Evolutionary conservation across 2,329 filamentous ascomycete species (phyloP), one percentile per base, ranked within the genome.

Genomic region (Ophiostoma sp.): DNA sequence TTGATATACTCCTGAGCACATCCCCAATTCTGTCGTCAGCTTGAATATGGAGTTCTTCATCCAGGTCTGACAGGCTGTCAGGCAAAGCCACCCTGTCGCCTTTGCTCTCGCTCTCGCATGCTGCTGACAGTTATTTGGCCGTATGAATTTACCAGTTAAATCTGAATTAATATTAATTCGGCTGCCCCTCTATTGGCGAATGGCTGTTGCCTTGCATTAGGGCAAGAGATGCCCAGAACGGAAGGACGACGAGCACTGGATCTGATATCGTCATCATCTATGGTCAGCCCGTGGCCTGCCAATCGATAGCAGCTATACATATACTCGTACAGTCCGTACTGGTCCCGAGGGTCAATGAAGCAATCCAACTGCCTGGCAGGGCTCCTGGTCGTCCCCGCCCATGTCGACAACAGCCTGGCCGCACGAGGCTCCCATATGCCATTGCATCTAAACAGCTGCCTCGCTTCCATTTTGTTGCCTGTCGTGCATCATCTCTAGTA

Each of bases 191-290:
- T 66, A 71, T 71, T 70, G 68, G 67, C 68, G 70, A 71, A 71
- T 71, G 69, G 66, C 67, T 66, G 67, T 38, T 66, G 66, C 66
- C 69, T 71, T 69, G 67, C 69, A 70, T 69, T 71, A 71, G 68
- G 70, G 70, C 65, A 64, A 64, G 63, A 64, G 42, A 18, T 55
- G 49, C 49, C 49, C 49, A 55, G 49, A 55, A 55, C n/a, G 49
- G 49, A n/a, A 55, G 27, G 49, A 55, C 60, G 60, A n/a, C 60
- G 40, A 18, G 40, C 60, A 63, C 16, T n/a, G 16, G 40, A 63
- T 14, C 36, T 18, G 55, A 40, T 60, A 40, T 60, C 36, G 40
- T 18, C 55, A 60, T 4, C 9, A 9, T n/a, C 6, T 9, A 18
- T 11, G 27, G n/a, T 11, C 18, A 27, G n/a, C 14, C 27, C 5